phyloP scores from a whole-genome alignment of 805 yeast species.

The Teunomyces aglyptinius region DNA sequence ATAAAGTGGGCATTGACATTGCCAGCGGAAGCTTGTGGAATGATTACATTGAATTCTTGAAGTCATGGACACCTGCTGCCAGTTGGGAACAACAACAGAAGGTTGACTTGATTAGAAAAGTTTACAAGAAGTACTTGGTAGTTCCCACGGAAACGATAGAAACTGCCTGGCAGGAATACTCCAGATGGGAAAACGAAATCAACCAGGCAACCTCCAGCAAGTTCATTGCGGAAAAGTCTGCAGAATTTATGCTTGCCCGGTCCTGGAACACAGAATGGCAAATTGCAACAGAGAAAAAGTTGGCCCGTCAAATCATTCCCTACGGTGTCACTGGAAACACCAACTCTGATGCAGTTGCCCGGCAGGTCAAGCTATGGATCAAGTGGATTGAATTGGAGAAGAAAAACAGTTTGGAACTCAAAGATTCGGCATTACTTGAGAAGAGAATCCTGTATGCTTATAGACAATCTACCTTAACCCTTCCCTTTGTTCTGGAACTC shows the following conservation, averaged over 20 bases:
- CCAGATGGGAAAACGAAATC: slow-evolving; percentile 76
- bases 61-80: slow-evolving; percentile 72
- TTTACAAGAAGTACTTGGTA: slow-evolving; percentile 66
- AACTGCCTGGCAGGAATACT: slow-evolving; percentile 75
- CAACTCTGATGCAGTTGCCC: slow-evolving; percentile 17
- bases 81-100: slow-evolving; percentile 86
- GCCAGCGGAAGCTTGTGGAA: slow-evolving; percentile 72
- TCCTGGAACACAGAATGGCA: slow-evolving; percentile 71
- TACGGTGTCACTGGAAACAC: slow-evolving; percentile 18
- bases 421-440: slow-evolving; percentile 43
- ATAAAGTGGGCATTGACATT: slow-evolving; percentile 76
- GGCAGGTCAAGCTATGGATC: slow-evolving; percentile 59
- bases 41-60: slow-evolving; percentile 77
- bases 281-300: slow-evolving; percentile 48
- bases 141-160: slow-evolving; percentile 79
- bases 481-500: slow-evolving; percentile 66
- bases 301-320: slow-evolving; percentile 43
- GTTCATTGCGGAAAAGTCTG: slow-evolving; percentile 76
- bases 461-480: slow-evolving; percentile 60
- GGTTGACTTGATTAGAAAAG: slow-evolving; percentile 69
- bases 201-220: slow-evolving; percentile 79
- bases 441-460: slow-evolving; percentile 70
- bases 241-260: slow-evolving; percentile 84
- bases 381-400: slow-evolving; percentile 81
- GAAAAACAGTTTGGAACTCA: slow-evolving; percentile 62